phyloP scores from a whole-genome alignment of 768 basidiomycete species.

The Trametopsis cervina region DNA sequence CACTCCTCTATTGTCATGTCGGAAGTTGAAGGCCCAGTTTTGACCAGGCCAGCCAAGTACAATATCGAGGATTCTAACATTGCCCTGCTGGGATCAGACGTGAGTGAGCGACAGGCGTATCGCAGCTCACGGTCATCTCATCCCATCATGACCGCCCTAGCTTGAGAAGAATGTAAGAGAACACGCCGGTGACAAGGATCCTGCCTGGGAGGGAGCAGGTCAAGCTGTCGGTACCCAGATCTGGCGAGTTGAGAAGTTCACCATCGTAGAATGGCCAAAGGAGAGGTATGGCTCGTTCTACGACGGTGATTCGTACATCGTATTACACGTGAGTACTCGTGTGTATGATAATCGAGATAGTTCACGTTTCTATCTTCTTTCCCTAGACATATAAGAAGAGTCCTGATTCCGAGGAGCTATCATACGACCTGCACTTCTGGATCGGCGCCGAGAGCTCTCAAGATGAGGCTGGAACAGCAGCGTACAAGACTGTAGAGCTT shows the following conservation, averaged over 20 bases:
- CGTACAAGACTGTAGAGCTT: constrained; percentile 61
- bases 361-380: neutral
- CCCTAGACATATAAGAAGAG: constrained; percentile 51
- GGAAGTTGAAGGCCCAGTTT: neutral
- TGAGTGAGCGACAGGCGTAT: constrained; percentile 21
- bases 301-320: constrained; percentile 58
- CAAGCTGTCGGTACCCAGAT: constrained; percentile 38
- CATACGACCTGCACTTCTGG: constrained; percentile 62
- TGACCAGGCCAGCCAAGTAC: constrained; percentile 41
- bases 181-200: constrained; percentile 42
- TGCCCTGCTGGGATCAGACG: constrained; percentile 56
- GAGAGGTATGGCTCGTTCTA: constrained; percentile 49
- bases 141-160: constrained; percentile 23
- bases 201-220: constrained; percentile 46
- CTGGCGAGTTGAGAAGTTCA: constrained; percentile 56
- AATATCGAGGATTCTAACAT: constrained; percentile 60
- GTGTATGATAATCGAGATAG: neutral
- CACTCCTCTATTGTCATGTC: no score
- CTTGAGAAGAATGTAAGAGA: constrained; percentile 52
- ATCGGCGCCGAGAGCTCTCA: constrained; percentile 51
- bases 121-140: neutral
- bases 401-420: constrained; percentile 38
- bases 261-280: constrained; percentile 46
- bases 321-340: constrained; percentile 42
- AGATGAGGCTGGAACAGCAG: constrained; percentile 56